These are phyloP conservation scores for Quercus phellos DNA, from an alignment of 331 rosid genomes.

Conservation along the genomic window DNA sequence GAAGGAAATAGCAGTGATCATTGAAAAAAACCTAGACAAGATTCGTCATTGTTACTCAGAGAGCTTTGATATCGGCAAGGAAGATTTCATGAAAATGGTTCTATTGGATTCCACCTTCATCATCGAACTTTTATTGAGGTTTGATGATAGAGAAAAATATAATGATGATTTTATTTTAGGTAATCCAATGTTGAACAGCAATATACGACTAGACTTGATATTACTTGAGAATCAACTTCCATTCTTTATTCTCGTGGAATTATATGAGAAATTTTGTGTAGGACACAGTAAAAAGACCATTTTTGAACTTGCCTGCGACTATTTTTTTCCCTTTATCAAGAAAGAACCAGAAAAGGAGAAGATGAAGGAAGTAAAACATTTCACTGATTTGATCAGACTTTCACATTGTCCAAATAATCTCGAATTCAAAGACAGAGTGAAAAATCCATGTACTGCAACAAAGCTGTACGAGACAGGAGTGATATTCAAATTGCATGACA, in stretches of 20 bases:
- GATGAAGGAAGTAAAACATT: background rate
- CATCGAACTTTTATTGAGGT: too few relatives aligned
- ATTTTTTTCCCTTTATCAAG: conserved; percentile 7
- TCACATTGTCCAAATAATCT: conserved; percentile 1
- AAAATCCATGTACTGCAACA: background rate
- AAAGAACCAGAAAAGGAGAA: background rate
- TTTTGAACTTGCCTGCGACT: conserved; percentile 3
- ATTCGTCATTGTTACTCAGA: too few relatives aligned
- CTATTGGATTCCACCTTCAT: too few relatives aligned
- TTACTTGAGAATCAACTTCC: background rate
- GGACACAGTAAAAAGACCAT: background rate
- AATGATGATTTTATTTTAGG: too few relatives aligned
- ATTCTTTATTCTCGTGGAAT: background rate
- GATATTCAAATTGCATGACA: background rate
- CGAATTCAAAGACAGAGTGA: background rate
- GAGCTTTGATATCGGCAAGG: background rate
- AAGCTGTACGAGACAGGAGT: conserved; percentile 16
- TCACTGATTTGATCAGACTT: conserved; percentile 29
- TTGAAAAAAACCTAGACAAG: too few relatives aligned
- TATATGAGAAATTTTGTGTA: too few relatives aligned
- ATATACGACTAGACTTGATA: too few relatives aligned
- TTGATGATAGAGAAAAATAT: too few relatives aligned
- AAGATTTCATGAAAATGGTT: too few relatives aligned
- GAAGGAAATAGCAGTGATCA: too few relatives aligned
- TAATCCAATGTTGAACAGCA: too few relatives aligned